Evolutionary conservation across 2,329 filamentous ascomycete species (phyloP), one percentile per base, ranked within the genome.

Genomic region (Lachnum nothofagi): DNA sequence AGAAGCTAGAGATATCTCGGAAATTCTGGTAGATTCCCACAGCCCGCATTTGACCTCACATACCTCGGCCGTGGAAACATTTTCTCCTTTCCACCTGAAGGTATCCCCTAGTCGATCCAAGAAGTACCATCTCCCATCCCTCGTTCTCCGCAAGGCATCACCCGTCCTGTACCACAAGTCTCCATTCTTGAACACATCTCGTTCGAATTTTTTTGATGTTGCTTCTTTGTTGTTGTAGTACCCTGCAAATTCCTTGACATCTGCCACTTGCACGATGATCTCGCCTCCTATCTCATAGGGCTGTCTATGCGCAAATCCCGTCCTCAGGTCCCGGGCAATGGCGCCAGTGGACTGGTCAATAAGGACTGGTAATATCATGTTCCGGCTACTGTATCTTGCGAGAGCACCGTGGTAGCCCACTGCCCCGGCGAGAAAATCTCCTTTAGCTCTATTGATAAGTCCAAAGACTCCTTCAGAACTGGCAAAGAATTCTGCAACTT

Each of bases 401-500:
- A 90, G 63, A 2, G 77, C 65, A 2, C 86, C 86, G 57, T 90
- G 84, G 58, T 89, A 83, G 1, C 86, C 86, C 2, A 91, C 84
- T 23, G 77, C 73, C 4, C 79, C 76, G 5, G 78, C 74, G 3
- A 77, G 72, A 63, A 81, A 89, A 20, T 82, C 79, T 1, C 85
- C 78, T 44, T 74, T 70, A 46, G 77, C 78, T 19, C 74, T 65
- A 60, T 86, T 86, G 47, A 80, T 66, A 8, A 89, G 68, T 0
- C 67, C 65, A 58, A 90, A 76, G 42, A 88, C 74, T 24, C 85
- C 84, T 66, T 91, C 86, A 1, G 83, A 87, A 49, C 82, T 86
- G 64, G 85, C 86, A 73, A 88, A 91, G 68, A 91, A 89, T 65
- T 91, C 86, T 52, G 71, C 72, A 2, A 91, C 78, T 23, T 77